Base-by-base conservation (phyloP, 1,284 basidiomycete species). In the Dichomitus squalens region DNA sequence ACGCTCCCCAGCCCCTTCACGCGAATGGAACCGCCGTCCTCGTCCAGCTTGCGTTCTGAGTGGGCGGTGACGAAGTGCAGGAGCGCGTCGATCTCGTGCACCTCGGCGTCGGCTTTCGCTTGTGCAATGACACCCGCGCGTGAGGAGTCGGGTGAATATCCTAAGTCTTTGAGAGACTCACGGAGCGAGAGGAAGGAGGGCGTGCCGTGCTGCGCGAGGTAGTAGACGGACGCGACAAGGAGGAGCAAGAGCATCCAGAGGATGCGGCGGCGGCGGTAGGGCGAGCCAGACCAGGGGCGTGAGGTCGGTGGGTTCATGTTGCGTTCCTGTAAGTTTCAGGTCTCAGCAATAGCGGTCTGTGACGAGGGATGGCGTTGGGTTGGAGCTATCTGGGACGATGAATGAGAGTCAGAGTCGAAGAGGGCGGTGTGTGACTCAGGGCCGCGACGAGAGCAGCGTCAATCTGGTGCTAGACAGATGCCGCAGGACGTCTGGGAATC, bases 1-100 rank as follows among this genome's bases (percentile, higher is more conserved):
- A 70, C 64, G 40, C 51, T 60, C 3, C 67, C 69, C 20, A 65
- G 39, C 43, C 66, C 67, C 35, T 65, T 62, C 14, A 64, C 69
- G 12, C 60, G 54, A 25, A 67, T 67, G 35, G 80, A 62, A 16
- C 75, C 75, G 20, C 75, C 65, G 16, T 72, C 69, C 54, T 76
- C 74, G 58, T 73, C 74, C 27, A 84, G 67, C 21, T 75, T 69
- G 58, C 77, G 70, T 53, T 78, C 75, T 40, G 76, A 73, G 52
- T 81, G 75, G 16, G 77, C 76, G 0, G 80, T 83, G 34, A 86
- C 80, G 47, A 90, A 77, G 64, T 87, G 79, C 29, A 90, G 73
- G 18, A 90, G 73, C 0, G 86, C 88, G 57, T 84, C 86, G 27
- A 90, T 82, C 70, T 90, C 88, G 41, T 62, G 62, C 33, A 70